Base-by-base conservation (phyloP, 768 basidiomycete species). In the Strobilomyces confusus region DNA sequence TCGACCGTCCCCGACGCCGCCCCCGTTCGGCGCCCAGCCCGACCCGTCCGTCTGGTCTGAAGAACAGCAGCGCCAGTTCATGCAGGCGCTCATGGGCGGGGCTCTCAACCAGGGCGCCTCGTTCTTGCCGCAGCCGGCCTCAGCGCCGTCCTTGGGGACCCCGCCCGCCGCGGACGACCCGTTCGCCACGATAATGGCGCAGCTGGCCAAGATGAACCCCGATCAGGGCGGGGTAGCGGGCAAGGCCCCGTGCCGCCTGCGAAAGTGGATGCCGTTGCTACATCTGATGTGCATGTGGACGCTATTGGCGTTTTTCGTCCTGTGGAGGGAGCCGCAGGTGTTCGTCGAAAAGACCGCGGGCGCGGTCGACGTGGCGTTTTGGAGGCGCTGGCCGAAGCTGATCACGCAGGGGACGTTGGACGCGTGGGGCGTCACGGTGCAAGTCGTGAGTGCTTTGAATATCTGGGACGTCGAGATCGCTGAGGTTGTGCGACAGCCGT, bases 371-470 rank as follows among this genome's bases (percentile, higher is more conserved):
- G 65, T 63, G 9, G 56, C 58, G 30, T 58, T 75, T 41, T 86
- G 84, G 83, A 72, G 68, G 46, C 73, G 87, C 45, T 90, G 89
- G 89, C 79, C 80, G 9, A 76, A 78, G 53, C 69, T 90, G 36
- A 73, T 69, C 9, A 69, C 69, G 49, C 69, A 69, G 47, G 73
- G 63, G 34, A 66, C 77, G 36, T 44, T 63, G 43, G 67, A 56
- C 17, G 72, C 61, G 59, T 76, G 77, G 77, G 73, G 75, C 8
- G 76, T n/a, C n/a, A n/a, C n/a, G n/a, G n/a, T 89, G 12, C 81
- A 83, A 58, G 75, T 85, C 69, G 87, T 88, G 60, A 57, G 84
- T 50, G 44, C n/a, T 49, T 32, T 33, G 15, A 13, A 11, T 15
- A 0, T 14, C 14, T 7, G 1, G 17, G 7, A 23, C 46, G 34